Percentiles rank a stretch among this genome's conserved stretches.
These are phyloP conservation scores for Cichorium intybus DNA, from an alignment of 140 eudicot species.

Conservation along the genomic window DNA sequence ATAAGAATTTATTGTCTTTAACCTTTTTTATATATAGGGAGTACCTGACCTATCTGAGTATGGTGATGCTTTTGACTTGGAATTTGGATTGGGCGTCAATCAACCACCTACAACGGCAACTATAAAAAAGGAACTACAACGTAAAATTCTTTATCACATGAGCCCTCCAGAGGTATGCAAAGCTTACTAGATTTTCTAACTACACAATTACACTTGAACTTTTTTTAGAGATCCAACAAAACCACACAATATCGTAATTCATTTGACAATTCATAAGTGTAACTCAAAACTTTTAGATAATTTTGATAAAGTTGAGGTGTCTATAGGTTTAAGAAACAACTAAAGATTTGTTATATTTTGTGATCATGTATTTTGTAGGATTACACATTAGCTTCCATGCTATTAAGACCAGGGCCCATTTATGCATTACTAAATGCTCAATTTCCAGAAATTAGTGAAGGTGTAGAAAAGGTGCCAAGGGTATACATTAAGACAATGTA, in stretches of 20 bases:
- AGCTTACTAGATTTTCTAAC: background rate
- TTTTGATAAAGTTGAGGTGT: background rate
- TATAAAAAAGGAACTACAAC: constrained; percentile 37
- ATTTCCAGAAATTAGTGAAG: constrained; percentile 26
- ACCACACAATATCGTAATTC: too few relatives aligned
- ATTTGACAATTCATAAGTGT: background rate
- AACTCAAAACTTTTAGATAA: background rate
- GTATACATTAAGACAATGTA: constrained; percentile 45
- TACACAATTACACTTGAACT: background rate
- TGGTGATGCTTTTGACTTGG: constrained; percentile 37
- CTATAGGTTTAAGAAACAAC: background rate
- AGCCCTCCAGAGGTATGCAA: constrained; percentile 36
- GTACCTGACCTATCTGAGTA: constrained; percentile 32
- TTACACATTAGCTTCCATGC: constrained; percentile 43
- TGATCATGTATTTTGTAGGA: constrained; percentile 20
- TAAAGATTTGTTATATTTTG: background rate
- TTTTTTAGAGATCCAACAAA: too few relatives aligned
- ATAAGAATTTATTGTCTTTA: background rate
- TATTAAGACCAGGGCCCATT: constrained; percentile 34
- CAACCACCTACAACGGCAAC: constrained; percentile 38
- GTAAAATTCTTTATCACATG: constrained; percentile 30
- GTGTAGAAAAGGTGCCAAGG: constrained; percentile 32
- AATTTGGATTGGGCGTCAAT: constrained; percentile 32
- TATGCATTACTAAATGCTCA: constrained; percentile 25
- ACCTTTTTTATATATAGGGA: constrained; percentile 17